A percentile compares a stretch with the other conserved stretches of the same genome.
Conservation (phyloP, 2,329 filamentous ascomycete genomes). For the Tympanopsis confertula region DNA sequence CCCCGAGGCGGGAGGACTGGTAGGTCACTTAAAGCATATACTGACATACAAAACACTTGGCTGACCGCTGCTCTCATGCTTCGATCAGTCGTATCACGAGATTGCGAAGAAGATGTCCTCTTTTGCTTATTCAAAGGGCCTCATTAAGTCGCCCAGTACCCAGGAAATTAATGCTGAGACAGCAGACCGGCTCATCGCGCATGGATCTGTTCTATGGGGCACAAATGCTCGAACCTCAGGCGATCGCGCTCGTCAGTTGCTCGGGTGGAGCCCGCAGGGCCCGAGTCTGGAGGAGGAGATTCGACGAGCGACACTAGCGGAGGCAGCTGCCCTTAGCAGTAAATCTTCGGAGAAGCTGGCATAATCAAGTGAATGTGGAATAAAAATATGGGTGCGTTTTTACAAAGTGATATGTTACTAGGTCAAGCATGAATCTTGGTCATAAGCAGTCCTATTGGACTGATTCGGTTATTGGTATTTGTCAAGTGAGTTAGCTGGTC, state of each 20-base stretch:
- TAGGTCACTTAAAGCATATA: conserved; percentile 5
- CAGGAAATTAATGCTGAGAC: conserved; percentile 23
- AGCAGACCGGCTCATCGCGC: conserved; percentile 26
- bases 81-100: conserved; percentile 14
- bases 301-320: conserved; percentile 12
- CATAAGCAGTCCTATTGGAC: no score
- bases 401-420: no score
- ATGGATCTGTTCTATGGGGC: conserved; percentile 38
- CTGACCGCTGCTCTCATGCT: neutral
- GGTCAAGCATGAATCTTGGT: no score
- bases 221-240: conserved; percentile 42
- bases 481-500: no score
- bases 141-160: conserved; percentile 10
- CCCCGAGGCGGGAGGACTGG: conserved; percentile 13
- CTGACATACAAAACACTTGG: no score
- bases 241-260: conserved; percentile 33
- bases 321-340: no score
- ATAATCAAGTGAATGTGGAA: no score
- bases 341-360: no score
- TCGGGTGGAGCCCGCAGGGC: conserved; percentile 41
- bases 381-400: no score
- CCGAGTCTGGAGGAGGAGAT: conserved; percentile 32
- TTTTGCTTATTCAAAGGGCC: conserved; percentile 12
- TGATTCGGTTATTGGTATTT: no score
- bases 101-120: conserved; percentile 15